Base-by-base conservation (phyloP, 1,284 basidiomycete genomes). In the Naganishia albida region DNA sequence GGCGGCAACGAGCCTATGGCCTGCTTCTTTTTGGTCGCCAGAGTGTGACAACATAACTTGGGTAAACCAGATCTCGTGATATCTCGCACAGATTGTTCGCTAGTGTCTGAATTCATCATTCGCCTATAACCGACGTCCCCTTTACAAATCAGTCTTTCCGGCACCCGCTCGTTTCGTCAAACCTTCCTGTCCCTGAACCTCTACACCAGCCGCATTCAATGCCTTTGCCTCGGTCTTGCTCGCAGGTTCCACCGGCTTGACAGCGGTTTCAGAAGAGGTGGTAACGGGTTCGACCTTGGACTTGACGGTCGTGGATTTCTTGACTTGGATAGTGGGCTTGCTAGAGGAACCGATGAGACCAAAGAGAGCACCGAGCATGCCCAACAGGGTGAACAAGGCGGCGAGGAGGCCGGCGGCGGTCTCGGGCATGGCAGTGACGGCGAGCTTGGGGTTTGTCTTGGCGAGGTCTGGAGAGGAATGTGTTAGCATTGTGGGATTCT, bases 401-500 rank as follows among this genome's bases (percentile, higher is more conserved):
- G 86, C 87, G 68, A 82, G 83, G 68, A 95, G 82, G 69, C 86
- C 88, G 62, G 84, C 88, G 72, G 87, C 91, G 65, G 90, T 90
- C 79, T 92, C 88, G 62, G 93, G 93, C 81, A 89, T 88, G 72
- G 82, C 81, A 77, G 91, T 90, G 76, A 91, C 83, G 81, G 89
- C 94, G 66, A 82, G 85, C 72, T 88, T 80, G 38, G 90, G 91
- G 72, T 90, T 86, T 51, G 85, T 83, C 51, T 72, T 69, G 67
- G 59, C 55, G 59, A 72, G 68, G 49, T 68, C 68, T 51, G 68
- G 20, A 49, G 23, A 10, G 38, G 18, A 23, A 13, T 49, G 26
- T 54, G n/a, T 18, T 50, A 34, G 34, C 34, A 34, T 10, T 34
- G 34, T 34, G 34, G 10, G 6, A 10, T 34, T 10, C 34, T 10